Evolutionary conservation across 1,284 basidiomycete species (phyloP), one percentile per base, ranked within the genome.

Genomic region (Vanrija humicola): DNA sequence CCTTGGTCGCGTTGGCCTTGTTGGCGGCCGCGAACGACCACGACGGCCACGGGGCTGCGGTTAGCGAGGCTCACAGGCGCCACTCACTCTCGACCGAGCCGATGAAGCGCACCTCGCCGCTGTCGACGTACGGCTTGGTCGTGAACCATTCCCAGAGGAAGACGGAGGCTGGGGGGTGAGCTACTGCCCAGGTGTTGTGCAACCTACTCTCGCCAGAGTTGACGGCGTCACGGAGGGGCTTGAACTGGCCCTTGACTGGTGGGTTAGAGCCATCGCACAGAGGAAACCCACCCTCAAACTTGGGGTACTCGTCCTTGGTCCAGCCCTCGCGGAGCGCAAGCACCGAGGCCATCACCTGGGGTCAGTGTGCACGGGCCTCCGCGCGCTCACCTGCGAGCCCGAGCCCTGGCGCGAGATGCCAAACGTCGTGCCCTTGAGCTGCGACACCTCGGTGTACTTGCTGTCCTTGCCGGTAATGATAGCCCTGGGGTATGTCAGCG

Each of bases 91-190:
- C 72, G 6, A 74, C 73, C 5, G 69, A 76, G 19, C 75, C 75
- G 51, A 78, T 74, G 68, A 93, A 92, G 44, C 87, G 84, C 46
- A 87, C 89, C 73, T 92, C 85, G 28, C 89, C 89, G 15, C 81
- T 81, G 72, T 95, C 90, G 15, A 82, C 83, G 67, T 84, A 96
- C 1, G 95, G 94, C 73, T 97, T 98, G 16, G 94, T 97, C 2
- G 95, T 98, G 76, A 96, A 97, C 89, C 89, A 93, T 75, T 95
- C 92, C 92, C 93, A 96, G 84, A 74, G 67, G 63, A 73, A 73
- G n/a, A 63, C 65, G 9, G 68, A 70, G 3, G 70, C 67, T 73
- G 56, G 8, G n/a, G 21, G 62, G 12, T 29, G 5, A 3, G 1
- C 38, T 12, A 6, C 15, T 23, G 5, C 10, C 10, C 38, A 18